Percentiles rank a stretch among this genome's conserved stretches.
Evolutionary conservation across 176 grass and related monocot species (phyloP).

Genomic region (Ensete ventricosum): DNA sequence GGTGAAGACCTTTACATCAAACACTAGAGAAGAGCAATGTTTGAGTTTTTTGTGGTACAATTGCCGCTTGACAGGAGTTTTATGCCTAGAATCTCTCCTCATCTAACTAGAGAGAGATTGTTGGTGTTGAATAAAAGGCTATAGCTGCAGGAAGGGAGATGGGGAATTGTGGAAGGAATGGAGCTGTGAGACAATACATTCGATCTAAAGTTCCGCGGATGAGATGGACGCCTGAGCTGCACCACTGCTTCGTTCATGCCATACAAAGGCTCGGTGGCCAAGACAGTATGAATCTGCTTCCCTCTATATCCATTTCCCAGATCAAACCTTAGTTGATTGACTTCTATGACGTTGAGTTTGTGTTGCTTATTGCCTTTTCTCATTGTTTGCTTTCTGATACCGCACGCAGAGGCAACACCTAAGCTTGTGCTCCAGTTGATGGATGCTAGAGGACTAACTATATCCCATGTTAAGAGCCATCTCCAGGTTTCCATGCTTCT

Average conservation of each 20-base stretch:
- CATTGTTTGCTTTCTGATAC: not conserved
- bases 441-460: constrained; percentile 70
- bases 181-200: constrained; percentile 58
- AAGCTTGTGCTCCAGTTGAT: constrained; percentile 85
- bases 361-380: not conserved
- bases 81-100: too few relatives aligned
- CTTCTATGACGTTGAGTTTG: not conserved
- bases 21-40: not conserved
- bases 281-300: constrained; percentile 41
- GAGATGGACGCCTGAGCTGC: constrained; percentile 78
- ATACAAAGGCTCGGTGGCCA: constrained; percentile 84
- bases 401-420: constrained; percentile 65
- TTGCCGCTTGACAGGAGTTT: too few relatives aligned
- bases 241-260: constrained; percentile 85
- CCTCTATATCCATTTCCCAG: not conserved
- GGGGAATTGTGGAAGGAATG: constrained; percentile 20
- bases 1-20: not conserved
- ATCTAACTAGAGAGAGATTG: too few relatives aligned
- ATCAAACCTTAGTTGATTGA: not conserved
- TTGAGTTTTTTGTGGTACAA: too few relatives aligned
- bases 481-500: constrained; percentile 45
- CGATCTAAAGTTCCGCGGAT: constrained; percentile 79
- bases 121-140: not conserved
- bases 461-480: constrained; percentile 93
- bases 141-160: constrained; percentile 19